A percentile compares a stretch with the other conserved stretches of the same genome.
Evolutionary conservation across 1,284 basidiomycete genomes (phyloP).

Genomic region (Leccinum pseudoinsigne): DNA sequence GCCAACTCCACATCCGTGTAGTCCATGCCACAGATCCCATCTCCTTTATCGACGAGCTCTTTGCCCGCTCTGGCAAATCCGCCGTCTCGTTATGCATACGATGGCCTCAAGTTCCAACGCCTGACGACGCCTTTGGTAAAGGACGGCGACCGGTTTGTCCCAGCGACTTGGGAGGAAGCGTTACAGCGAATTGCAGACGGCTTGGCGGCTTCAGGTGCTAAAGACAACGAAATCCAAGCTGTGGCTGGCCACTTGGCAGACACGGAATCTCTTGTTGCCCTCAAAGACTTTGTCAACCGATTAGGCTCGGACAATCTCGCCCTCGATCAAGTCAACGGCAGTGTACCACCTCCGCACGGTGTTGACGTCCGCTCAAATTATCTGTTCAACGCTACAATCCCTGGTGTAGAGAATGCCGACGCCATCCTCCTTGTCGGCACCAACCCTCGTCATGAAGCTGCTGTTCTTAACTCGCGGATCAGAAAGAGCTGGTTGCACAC

Average conservation of each 20-base stretch:
- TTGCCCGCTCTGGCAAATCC: too few species aligned
- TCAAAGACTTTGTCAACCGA: conserved; percentile 94
- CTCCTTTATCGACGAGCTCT: too few species aligned
- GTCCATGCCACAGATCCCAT: too few species aligned
- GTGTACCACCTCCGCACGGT: conserved; percentile 70
- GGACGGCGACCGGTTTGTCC: conserved; percentile 89
- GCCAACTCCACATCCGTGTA: too few species aligned
- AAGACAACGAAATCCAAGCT: conserved; percentile 95
- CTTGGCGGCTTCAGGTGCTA: conserved; percentile 77
- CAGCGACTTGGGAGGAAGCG: conserved; percentile 93
- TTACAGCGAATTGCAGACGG: conserved; percentile 81
- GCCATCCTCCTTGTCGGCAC: conserved; percentile 94
- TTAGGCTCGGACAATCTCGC: conserved; percentile 96
- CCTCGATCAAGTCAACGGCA: conserved; percentile 75
- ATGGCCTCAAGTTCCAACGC: conserved; percentile 95
- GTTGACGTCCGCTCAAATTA: conserved; percentile 96
- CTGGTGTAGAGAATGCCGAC: conserved; percentile 91
- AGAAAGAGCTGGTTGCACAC: conserved; percentile 93
- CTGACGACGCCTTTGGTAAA: conserved; percentile 92
- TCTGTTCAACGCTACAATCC: conserved; percentile 95
- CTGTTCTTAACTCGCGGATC: conserved; percentile 96
- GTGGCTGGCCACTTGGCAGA: conserved; percentile 93
- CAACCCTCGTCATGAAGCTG: conserved; percentile 97
- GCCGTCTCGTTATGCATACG: conserved; percentile 76
- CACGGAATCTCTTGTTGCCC: conserved; percentile 89